A percentile compares a stretch with the other conserved stretches of the same genome.
These are phyloP conservation scores for Aspergillus melleus DNA, from an alignment of 2,329 filamentous ascomycete genomes.

Conservation along the genomic window DNA sequence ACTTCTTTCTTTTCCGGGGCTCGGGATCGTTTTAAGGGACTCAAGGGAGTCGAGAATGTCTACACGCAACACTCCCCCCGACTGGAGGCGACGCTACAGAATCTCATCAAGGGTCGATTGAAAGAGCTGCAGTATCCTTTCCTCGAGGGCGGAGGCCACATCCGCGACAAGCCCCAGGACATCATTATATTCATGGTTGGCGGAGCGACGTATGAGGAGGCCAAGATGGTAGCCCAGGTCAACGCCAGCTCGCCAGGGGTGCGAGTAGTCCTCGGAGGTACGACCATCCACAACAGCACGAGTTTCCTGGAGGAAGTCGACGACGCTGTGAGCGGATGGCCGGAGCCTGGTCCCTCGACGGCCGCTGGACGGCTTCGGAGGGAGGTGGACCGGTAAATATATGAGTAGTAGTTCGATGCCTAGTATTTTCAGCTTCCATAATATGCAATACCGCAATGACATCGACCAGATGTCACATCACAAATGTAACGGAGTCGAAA, in stretches of 20 bases:
- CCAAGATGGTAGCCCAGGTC: conserved; percentile 91
- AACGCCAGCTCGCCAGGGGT: conserved; percentile 89
- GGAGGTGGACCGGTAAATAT: conserved; percentile 57
- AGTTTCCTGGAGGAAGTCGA: conserved; percentile 91
- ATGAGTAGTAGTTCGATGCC: not conserved
- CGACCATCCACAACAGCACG: conserved; percentile 80
- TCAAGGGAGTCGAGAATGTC: conserved; percentile 97
- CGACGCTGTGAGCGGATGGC: conserved; percentile 84
- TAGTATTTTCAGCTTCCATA: not conserved
- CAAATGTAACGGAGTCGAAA: too few relatives aligned
- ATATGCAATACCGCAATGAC: not conserved
- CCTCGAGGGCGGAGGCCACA: conserved; percentile 81
- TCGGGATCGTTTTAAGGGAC: conserved; percentile 82
- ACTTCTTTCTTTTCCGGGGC: conserved; percentile 88
- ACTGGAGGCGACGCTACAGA: conserved; percentile 83
- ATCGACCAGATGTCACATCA: not conserved
- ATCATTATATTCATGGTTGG: conserved; percentile 94
- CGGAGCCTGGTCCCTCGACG: conserved; percentile 63
- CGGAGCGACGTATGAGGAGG: conserved; percentile 93
- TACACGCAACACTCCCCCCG: conserved; percentile 96
- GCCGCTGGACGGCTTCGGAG: conserved; percentile 63
- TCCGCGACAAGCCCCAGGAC: conserved; percentile 93
- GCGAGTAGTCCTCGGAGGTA: conserved; percentile 85
- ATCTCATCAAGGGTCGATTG: conserved; percentile 86
- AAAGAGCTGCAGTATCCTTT: conserved; percentile 90